Conservation (phyloP, 495 filamentous ascomycete genomes). For the Diplogelasinospora grovesii region DNA sequence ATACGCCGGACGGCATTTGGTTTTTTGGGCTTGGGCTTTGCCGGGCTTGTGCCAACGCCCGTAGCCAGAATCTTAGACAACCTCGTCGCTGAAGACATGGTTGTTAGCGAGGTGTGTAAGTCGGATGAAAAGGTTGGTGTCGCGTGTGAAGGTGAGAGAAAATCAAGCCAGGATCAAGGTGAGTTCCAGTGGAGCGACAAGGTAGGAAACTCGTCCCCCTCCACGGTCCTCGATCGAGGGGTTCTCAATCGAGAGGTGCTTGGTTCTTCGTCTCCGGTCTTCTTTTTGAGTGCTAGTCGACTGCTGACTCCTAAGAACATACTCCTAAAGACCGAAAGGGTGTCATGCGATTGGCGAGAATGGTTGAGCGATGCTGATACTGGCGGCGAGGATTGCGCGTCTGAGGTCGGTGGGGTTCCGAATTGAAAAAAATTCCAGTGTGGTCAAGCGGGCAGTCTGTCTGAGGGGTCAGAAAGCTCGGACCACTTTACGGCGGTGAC, state of each 20-base stretch:
- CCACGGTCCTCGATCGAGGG: slow-evolving; percentile 6
- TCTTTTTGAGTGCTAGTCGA: not conserved
- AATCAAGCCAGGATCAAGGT: no score
- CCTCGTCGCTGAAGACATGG: slow-evolving; percentile 10
- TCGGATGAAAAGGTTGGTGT: no score
- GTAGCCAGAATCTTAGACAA: slow-evolving; percentile 7
- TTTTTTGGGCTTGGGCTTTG: slow-evolving; percentile 20
- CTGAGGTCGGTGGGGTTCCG: not conserved
- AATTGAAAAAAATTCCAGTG: slow-evolving; percentile 7
- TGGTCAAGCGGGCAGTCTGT: slow-evolving; percentile 29
- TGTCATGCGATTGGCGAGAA: slow-evolving; percentile 28
- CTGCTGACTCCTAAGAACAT: not conserved
- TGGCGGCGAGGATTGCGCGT: slow-evolving; percentile 17
- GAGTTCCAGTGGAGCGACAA: not conserved
- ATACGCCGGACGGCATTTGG: slow-evolving; percentile 24
- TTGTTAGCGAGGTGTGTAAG: not conserved
- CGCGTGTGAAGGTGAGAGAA: not conserved
- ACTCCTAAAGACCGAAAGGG: slow-evolving; percentile 4
- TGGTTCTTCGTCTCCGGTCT: not conserved
- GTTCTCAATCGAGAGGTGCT: not conserved
- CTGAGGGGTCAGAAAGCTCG: slow-evolving; percentile 10
- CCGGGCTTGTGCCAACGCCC: slow-evolving; percentile 6
- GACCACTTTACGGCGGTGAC: slow-evolving; percentile 11
- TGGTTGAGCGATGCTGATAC: slow-evolving; percentile 19
- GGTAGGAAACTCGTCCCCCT: slow-evolving; percentile 17